phyloP scores from a whole-genome alignment of 73 alveolate species.

The Uronychia binucleata region DNA sequence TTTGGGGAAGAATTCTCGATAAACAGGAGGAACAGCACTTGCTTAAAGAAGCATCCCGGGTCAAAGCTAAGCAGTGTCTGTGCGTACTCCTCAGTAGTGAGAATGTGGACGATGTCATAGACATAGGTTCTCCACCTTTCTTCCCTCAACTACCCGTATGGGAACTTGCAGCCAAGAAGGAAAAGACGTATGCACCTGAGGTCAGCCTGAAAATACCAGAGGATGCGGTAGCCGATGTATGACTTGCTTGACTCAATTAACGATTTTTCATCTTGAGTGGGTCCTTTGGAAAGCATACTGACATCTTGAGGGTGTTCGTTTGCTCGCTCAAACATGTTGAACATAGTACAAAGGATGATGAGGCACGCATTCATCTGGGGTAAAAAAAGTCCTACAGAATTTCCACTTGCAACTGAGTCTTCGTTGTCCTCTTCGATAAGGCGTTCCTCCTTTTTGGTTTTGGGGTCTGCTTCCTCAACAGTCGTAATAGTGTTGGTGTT shows the following conservation, averaged over 20 bases:
- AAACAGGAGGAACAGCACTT: neutral
- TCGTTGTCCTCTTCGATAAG: neutral
- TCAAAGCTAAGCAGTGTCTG: conserved; percentile 34
- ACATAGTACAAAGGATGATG: neutral
- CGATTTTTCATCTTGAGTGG: neutral
- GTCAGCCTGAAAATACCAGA: conserved; percentile 7
- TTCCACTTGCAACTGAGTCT: neutral
- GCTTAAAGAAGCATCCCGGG: conserved; percentile 39
- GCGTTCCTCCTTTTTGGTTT: neutral
- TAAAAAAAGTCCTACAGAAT: neutral
- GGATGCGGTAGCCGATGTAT: conserved; percentile 38
- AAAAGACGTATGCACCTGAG: conserved; percentile 20
- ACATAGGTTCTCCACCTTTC: conserved; percentile 45
- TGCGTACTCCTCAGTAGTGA: conserved; percentile 29
- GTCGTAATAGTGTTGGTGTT: neutral
- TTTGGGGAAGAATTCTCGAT: neutral
- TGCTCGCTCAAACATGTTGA: neutral
- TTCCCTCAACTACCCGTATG: conserved; percentile 33
- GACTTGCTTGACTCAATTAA: conserved; percentile 21
- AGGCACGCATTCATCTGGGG: neutral
- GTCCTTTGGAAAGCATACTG: neutral
- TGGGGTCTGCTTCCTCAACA: neutral
- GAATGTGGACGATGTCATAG: conserved; percentile 41
- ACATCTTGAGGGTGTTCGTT: neutral
- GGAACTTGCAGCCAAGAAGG: conserved; percentile 41